Base-by-base conservation (phyloP, 2,329 filamentous ascomycete species). In the Ophiostoma sp. region DNA sequence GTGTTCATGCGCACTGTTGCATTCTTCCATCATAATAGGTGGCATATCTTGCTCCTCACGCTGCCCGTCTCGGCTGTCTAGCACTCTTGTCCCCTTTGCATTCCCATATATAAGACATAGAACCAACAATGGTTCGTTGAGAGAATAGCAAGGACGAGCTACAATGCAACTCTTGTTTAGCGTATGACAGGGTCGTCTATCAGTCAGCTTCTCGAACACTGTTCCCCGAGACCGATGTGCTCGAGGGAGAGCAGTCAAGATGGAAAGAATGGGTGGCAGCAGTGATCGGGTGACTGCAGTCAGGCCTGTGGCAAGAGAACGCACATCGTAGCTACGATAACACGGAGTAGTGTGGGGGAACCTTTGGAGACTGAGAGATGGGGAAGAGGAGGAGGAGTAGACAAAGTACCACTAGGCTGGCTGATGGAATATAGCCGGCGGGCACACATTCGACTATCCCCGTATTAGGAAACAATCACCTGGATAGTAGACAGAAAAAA, bases 381-480 rank as follows among this genome's bases (percentile, higher is more conserved):
- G 49, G 49, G 49, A 55, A 55, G 49, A 55, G 49, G 49, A 55
- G 49, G 12, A 27, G 27, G 49, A 55, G 49, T 55, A 55, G 49
- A 55, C 27, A 55, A 55, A 55, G n/a, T 52, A 47, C 42, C 42
- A 45, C 42, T 45, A 16, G 45, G 4, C n/a, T 55, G 36, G 36
- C n/a, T 36, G 58, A 40, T 62, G 55, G 58, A 62, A 62, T 62
- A 62, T 62, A 62, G 58, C 58, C 58, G 58, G 58, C 52, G 52
- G 52, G 52, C 58, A 62, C 5, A 62, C 12, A 36, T 14, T 40
- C 27, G 58, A 14, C 58, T 62, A 62, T 62, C 12, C 49, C 49
- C 49, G 49, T 14, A 55, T 36, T 27, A 18, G 49, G 49, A 27
- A 55, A 55, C 49, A 55, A 36, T 55, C 49, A 55, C 49, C 49